Base-by-base conservation (phyloP, 306 rosid genomes). In the Styphnolobium japonicum region DNA sequence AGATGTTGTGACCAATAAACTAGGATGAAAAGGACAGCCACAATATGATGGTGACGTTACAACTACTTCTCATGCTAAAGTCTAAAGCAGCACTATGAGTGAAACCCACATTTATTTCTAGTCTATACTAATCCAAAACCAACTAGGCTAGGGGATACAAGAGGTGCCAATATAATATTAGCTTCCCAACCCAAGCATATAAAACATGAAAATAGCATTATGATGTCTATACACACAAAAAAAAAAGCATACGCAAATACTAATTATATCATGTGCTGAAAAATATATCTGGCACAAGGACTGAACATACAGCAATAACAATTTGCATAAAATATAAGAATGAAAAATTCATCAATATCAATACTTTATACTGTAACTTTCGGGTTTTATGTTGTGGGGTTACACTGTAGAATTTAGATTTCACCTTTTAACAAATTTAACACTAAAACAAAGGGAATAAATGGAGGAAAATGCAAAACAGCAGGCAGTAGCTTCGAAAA, bases 21-120 rank as follows among this genome's bases (percentile, higher is more conserved):
- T 52, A 56, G 67, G 33, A 74, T 49, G 86, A 91, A 86, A 82
- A 71, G 22, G 94, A 83, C 92, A 81, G 48, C 77, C 71, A 81
- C 49, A 76, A 11, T 87, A 85, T 83, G 92, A 89, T 81, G 72
- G 96, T 72, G 93, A 92, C 90, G 73, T 87, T 71, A 85, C 97
- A 90, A 86, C 94, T 37, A 89, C 96, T 89, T 86, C 82, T 66
- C 82, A 71, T 86, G 77, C 87, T 60, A 70, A 86, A 81, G 89
- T 88, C 93, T 90, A 90, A 87, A 84, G 86, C 75, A 84, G 79
- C 80, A 76, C 80, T 46, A 57, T 33, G 58, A 69, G 76, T 76
- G 73, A 84, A 82, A 39, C 67, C 80, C 77, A 66, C 84, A 85
- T 70, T 82, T 82, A 80, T 67, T 81, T n/a, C 69, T 14, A 67